Evolutionary conservation across 2,329 filamentous ascomycete genomes (phyloP).

Genomic region (Colletotrichum sp.): DNA sequence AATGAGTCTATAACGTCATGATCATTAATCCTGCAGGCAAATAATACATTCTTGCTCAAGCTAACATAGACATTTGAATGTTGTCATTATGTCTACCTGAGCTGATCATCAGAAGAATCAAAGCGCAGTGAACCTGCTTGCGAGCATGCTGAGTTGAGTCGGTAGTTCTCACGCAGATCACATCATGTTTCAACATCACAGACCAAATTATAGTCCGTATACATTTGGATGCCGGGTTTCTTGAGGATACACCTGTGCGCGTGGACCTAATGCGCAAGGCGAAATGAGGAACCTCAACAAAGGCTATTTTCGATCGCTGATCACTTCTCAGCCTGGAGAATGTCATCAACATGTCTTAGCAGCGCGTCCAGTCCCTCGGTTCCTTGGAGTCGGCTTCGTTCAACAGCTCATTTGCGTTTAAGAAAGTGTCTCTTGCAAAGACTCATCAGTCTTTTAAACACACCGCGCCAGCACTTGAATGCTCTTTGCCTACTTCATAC

Average conservation of each 20-base stretch:
- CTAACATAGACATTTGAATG: not conserved
- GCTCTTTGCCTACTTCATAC: not conserved
- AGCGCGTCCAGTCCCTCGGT: not conserved
- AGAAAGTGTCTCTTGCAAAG: not conserved
- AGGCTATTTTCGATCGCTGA: not conserved
- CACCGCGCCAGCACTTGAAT: not conserved
- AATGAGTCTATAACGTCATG: too few relatives aligned
- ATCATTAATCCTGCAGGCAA: fast-evolving
- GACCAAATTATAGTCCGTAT: not conserved
- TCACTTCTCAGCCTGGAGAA: not conserved
- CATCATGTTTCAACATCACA: not conserved
- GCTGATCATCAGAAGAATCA: not conserved
- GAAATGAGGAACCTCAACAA: not conserved
- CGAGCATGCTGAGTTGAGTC: too few relatives aligned
- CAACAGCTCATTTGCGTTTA: not conserved
- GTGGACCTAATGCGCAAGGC: not conserved
- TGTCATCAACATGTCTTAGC: not conserved
- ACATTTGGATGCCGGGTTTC: fast-evolving
- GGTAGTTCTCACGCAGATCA: not conserved
- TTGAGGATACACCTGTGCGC: not conserved
- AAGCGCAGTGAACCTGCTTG: too few relatives aligned
- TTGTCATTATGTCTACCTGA: not conserved
- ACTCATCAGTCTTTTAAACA: not conserved
- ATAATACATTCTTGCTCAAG: too few relatives aligned
- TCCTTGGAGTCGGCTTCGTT: not conserved